Base-by-base conservation (phyloP, 768 basidiomycete genomes). In the Leucosporidium yakuticum region DNA sequence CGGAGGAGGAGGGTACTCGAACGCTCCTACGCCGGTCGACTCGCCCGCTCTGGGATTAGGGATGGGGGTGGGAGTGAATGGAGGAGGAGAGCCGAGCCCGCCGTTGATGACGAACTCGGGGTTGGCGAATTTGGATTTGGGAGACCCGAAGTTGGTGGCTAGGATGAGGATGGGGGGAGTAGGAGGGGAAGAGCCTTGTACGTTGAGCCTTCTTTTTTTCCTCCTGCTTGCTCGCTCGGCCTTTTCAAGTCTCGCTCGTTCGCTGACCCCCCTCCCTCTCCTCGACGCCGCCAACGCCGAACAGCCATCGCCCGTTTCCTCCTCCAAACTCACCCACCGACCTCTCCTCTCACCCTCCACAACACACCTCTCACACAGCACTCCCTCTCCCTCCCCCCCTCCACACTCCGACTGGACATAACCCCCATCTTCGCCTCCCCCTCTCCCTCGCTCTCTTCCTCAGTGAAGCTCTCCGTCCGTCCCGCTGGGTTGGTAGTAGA, bases 301-400 rank as follows among this genome's bases (percentile, higher is more conserved):
- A 5, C 53, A 69, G 63, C 56, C 29, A 47, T 71, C 31, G 25
- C 64, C 8, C 44, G 53, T 36, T 63, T 71, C 60, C 29, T 44
- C 17, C 31, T 62, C 27, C 60, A 31, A 48, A 29, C 2, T 39
- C 44, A 0, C 55, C 60, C 49, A 4, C 54, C 12, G 31, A 60
- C 25, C 32, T 44, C 31, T 4, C 55, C 23, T n/a, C 20, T 62
- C 60, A 53, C 20, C 0, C 64, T 71, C 64, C 62, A 60, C 48
- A 71, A 68, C 54, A 2, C 49, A 0, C 27, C n/a, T 9, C 36
- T 62, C 15, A 58, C 62, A 14, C 70, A 71, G 17, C 70, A 71
- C 58, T 65, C 70, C 1, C 31, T 71, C 54, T 32, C 67, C 20
- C 25, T 71, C 15, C 56, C 67, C 4, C 19, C 32, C n/a, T 25